Base-by-base conservation (phyloP, 2,329 filamentous ascomycete genomes). In the Mycosphaerelloides madeirae region DNA sequence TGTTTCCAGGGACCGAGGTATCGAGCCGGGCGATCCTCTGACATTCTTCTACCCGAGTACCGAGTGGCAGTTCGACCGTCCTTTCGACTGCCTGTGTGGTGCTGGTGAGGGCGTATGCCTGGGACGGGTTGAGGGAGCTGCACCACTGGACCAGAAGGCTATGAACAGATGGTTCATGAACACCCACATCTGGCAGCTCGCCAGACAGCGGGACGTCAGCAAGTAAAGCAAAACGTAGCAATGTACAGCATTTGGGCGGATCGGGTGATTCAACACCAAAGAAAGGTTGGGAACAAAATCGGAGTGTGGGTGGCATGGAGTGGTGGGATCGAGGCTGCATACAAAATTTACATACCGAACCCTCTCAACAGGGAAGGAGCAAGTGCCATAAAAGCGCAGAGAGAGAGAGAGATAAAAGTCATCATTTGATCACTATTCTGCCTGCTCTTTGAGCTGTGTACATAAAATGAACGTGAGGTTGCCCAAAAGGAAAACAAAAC, bases 31-130 rank as follows among this genome's bases (percentile, higher is more conserved):
- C 1, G 71, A 74, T 40, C 54, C 60, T 6, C 56, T 74, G 40
- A 73, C 69, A 7, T 73, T 74, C 58, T 74, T 73, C 60, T 74
- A 74, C 45, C 71, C 71, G 3, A 72, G 69, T 40, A 71, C 69
- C 2, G 71, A 74, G 57, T 74, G 71, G 71, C 63, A 69, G n/a
- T 72, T 74, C 62, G 68, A 68, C 43, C 68, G 71, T 49, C 51
- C 67, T 2, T 74, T 74, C 49, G 56, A 68, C 29, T 74, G 71
- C 50, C 61, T 59, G 29, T 74, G 71, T 48, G 67, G 65, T 2
- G 65, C 65, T 12, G 53, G 54, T 3, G 58, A 61, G 13, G 50
- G 46, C 3, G 50, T 56, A 3, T 73, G 71, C 48, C 58, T 63
- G 29, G 68, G 66, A 0, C 58, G 53, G 41, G 69, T 72, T 22